Evolutionary conservation across 441 rosid genomes (phyloP).

Genomic region (Breynia disticha): DNA sequence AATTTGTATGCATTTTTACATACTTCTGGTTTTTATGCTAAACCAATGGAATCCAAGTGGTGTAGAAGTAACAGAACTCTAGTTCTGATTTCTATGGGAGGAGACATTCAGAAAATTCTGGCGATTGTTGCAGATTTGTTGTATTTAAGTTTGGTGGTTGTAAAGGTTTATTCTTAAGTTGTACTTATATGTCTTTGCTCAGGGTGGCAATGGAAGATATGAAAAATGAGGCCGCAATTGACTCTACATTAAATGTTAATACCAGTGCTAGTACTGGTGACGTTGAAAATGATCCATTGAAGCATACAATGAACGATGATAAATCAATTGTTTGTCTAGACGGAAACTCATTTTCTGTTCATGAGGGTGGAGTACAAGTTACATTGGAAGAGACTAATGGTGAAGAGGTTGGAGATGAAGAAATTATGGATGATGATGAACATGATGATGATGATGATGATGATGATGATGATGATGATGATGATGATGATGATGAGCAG

Average conservation of each 20-base stretch:
- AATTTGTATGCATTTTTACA: too few species aligned
- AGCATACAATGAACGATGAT: neutral
- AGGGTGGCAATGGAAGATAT: slow-evolving; percentile 11
- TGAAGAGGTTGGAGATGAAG: neutral
- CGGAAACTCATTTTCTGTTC: neutral
- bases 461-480: neutral
- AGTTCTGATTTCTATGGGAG: too few species aligned
- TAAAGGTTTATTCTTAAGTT: too few species aligned
- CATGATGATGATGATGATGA: too few species aligned
- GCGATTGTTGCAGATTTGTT: too few species aligned
- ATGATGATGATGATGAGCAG: neutral
- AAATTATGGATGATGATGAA: neutral
- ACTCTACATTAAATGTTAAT: neutral
- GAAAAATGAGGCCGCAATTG: slow-evolving; percentile 3
- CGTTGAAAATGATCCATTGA: neutral
- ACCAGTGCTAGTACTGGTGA: neutral
- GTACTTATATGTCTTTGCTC: too few species aligned
- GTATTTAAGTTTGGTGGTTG: too few species aligned
- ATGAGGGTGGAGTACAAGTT: slow-evolving; percentile 3
- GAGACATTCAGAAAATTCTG: too few species aligned
- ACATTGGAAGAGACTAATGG: neutral
- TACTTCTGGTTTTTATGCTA: too few species aligned
- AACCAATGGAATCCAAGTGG: too few species aligned
- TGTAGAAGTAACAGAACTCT: too few species aligned
- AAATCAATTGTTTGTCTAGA: neutral